Percentiles rank a stretch among this genome's conserved stretches.
phyloP scores from a whole-genome alignment of 805 yeast genomes.

The Starmerella powellii region DNA sequence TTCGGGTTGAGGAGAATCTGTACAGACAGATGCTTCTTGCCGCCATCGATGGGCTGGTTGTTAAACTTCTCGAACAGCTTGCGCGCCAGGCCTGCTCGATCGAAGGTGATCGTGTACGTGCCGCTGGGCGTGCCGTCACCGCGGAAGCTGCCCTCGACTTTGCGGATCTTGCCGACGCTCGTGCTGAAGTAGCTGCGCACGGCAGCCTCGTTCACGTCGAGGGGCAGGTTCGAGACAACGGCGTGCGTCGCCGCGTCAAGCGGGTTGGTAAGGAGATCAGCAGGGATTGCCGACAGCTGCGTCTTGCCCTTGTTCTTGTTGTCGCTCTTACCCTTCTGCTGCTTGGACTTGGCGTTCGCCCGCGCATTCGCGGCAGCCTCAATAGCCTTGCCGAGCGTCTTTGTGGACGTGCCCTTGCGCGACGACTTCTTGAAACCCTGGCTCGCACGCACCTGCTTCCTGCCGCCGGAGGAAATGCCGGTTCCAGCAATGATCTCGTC shows the following conservation, averaged over 20 bases:
- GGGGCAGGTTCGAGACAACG: conserved; percentile 58
- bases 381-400: conserved; percentile 9
- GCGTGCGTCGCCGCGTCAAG: conserved; percentile 49
- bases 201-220: conserved; percentile 23
- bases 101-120: conserved; percentile 76
- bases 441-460: conserved; percentile 22
- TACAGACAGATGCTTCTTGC: conserved; percentile 58
- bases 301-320: neutral
- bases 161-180: conserved; percentile 74
- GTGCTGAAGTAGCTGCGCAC: conserved; percentile 68
- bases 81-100: conserved; percentile 53
- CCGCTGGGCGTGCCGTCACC: conserved; percentile 86
- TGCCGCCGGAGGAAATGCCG: conserved; percentile 12
- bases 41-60: conserved; percentile 88
- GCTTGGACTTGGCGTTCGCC: conserved; percentile 6
- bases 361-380: conserved; percentile 8
- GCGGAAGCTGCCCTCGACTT: conserved; percentile 64
- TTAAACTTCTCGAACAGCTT: conserved; percentile 73
- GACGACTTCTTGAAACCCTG: conserved; percentile 24
- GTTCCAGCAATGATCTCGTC: conserved; percentile 78
- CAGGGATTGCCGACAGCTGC: conserved; percentile 26
- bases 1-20: conserved; percentile 77
- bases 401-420: conserved; percentile 12
- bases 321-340: neutral
- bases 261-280: conserved; percentile 31